Evolutionary conservation across 768 basidiomycete genomes (phyloP), one percentile per base, ranked within the genome.

Genomic region (Tricholoma flavovirens): DNA sequence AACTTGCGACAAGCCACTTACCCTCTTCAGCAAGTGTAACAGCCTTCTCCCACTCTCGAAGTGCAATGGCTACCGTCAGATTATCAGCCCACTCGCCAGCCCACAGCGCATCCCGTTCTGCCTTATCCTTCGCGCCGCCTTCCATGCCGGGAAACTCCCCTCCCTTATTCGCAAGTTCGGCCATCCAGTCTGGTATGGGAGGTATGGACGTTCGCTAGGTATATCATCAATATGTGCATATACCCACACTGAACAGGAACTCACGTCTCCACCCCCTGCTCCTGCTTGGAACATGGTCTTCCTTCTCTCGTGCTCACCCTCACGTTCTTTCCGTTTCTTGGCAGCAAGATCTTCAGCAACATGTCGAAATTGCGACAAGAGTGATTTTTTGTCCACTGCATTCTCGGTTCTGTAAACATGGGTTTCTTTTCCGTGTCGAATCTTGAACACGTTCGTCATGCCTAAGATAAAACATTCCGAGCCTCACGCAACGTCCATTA

Each of bases 381-480:
- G 78, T 8, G 78, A 76, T 71, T 90, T 94, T 77, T 99, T 99
- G 65, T 98, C 93, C 22, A 85, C 75, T 0, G 84, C 65, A 7
- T 78, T 78, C 56, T 95, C 91, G 2, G 91, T 91, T 33, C 95
- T 84, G 69, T 93, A 98, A 6, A 99, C 93, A 66, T 94, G 87
- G 0, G 90, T 90, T 69, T 98, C 96, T 69, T 96, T 97, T 4
- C 90, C 87, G 57, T 94, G 85, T 58, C 89, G 80, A 59, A 99
- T 84, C 76, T 98, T 98, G 79, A 98, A 90, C 3, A 98, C 95
- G 63, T 98, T 97, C n/a, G 87, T 92, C 78, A 98, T 87, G 49
- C 73, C 87, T 83, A 50, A 8, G 51, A 32, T 24, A 32, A 46
- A 15, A 54, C 43, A 4, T 49, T 50, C n/a, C n/a, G 21, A 51